A percentile compares a stretch with the other conserved stretches of the same genome.
Conservation (phyloP, 2,329 filamentous ascomycete genomes). For the Aspergillus awamori region DNA sequence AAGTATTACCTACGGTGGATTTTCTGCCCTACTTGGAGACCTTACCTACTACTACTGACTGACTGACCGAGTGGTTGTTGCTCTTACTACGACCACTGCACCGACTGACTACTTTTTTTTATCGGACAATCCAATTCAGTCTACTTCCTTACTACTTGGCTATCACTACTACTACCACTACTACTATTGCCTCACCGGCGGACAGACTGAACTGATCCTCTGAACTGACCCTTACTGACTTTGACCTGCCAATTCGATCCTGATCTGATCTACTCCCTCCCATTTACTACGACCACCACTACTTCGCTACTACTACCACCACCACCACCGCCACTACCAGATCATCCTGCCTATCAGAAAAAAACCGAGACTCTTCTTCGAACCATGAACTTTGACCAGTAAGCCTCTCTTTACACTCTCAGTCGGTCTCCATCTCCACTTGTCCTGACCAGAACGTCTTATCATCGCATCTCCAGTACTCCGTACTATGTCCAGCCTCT, state of each 20-base stretch:
- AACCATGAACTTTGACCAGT: constrained; percentile 29
- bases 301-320: background rate
- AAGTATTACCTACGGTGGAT: too few relatives aligned
- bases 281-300: background rate
- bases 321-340: background rate
- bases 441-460: constrained; percentile 24
- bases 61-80: constrained; percentile 7
- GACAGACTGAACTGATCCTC: background rate
- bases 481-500: constrained; percentile 28
- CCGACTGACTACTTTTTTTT: background rate
- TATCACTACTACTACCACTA: background rate
- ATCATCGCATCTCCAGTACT: constrained; percentile 24
- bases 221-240: background rate
- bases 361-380: constrained; percentile 7
- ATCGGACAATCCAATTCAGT: background rate
- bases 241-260: background rate
- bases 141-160: constrained; percentile 3
- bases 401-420: constrained; percentile 22
- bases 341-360: constrained; percentile 7
- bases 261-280: background rate
- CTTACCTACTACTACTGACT: background rate
- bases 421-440: constrained; percentile 19
- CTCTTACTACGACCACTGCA: background rate
- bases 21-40: too few relatives aligned
- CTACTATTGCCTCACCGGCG: background rate